Base-by-base conservation (phyloP, 352 stramenopile species). In the Phytophthora nicotianae region DNA sequence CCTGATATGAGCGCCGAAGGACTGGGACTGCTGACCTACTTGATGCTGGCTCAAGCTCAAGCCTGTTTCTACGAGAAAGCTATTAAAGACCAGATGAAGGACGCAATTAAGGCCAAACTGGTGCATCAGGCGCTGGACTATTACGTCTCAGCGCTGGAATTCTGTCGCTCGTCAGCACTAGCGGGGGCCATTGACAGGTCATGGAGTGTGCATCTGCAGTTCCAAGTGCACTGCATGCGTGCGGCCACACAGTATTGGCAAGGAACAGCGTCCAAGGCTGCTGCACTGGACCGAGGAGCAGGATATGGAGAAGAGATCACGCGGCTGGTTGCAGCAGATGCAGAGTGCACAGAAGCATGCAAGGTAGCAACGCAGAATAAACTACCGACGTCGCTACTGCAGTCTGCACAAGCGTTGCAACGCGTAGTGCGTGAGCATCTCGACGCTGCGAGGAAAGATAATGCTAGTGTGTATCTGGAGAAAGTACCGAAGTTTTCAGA, bases 41-140 rank as follows among this genome's bases (percentile, higher is more conserved):
- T 96, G 48, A 93, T 96, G 85, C 72, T 96, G 16, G 87, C 85
- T 14, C 87, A 96, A 64, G 85, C 85, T 20, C 87, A 96, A 58
- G 88, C 88, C n/a, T 97, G 89, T 51, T 96, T 96, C 53, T 97
- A 96, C 63, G 88, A 97, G 62, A 97, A 97, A 62, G 82, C 89
- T 17, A 90, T 97, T 26, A 94, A 93, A 49, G 90, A 97, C 67
- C 72, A 85, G 50, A 89, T 91, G 77, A 92, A 91, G 42, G 76
- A 92, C 57, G 76, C 62, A 10, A 83, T 96, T 56, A 91, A 93
- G 72, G 76, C 87, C 19, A 96, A 93, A 55, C 70, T 96, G 17
- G 87, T 89, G 55, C 75, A 87, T 50, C 84, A 96, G 61, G 81
- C 83, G 27, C 76, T 86, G 48, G 82, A 88, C 37, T 85, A 81